These are phyloP conservation scores for Penicillium sp. DNA, from an alignment of 2,329 filamentous ascomycete species.

Conservation along the genomic window DNA sequence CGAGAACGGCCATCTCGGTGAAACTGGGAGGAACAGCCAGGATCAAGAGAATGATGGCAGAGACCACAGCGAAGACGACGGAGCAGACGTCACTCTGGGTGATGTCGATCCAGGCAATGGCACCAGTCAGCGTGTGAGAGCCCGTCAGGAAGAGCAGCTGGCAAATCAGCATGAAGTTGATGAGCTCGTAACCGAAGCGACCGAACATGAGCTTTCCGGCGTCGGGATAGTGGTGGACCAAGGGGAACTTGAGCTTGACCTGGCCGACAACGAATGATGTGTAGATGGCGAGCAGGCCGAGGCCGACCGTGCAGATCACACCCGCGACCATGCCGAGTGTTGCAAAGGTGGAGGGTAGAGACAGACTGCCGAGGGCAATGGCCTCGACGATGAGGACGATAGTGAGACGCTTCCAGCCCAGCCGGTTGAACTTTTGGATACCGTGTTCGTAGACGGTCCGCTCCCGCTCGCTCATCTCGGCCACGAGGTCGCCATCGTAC, in stretches of 20 bases:
- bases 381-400: conserved; percentile 57
- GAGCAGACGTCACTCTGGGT: conserved; percentile 47
- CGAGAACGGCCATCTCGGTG: conserved; percentile 43
- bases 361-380: conserved; percentile 54
- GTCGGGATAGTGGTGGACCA: conserved; percentile 51
- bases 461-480: conserved; percentile 29
- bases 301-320: conserved; percentile 48
- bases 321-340: conserved; percentile 54
- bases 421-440: conserved; percentile 29
- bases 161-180: conserved; percentile 49
- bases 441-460: conserved; percentile 28
- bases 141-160: conserved; percentile 51
- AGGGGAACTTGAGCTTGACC: conserved; percentile 43
- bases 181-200: conserved; percentile 47
- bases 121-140: conserved; percentile 51
- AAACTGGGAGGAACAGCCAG: conserved; percentile 43
- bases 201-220: conserved; percentile 51
- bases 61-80: conserved; percentile 49
- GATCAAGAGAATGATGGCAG: conserved; percentile 42
- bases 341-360: conserved; percentile 52
- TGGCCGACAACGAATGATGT: conserved; percentile 49
- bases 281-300: conserved; percentile 48
- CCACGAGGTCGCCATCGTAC: conserved; percentile 27
- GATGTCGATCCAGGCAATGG: conserved; percentile 52
- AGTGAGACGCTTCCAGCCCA: conserved; percentile 58